A percentile compares a stretch with the other conserved stretches of the same genome.
Conservation (phyloP, 805 yeast species). For the Starmerella stigmatis region DNA sequence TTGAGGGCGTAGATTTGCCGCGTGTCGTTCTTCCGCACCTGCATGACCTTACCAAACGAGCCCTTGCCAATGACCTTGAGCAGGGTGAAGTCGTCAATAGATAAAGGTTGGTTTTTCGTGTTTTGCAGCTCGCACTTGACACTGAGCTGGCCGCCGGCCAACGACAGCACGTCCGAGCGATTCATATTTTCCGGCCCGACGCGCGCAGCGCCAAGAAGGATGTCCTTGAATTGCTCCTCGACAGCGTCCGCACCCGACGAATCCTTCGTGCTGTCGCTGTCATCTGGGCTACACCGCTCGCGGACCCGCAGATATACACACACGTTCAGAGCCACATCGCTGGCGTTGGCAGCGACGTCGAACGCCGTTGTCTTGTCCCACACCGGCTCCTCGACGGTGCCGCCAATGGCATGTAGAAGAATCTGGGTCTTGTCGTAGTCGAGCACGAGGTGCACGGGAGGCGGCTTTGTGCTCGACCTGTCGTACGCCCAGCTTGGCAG, state of each 20-base stretch:
- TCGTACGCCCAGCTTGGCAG: constrained; percentile 26
- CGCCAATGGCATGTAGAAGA: constrained; percentile 74
- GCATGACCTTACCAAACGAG: constrained; percentile 98
- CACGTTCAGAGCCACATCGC: constrained; percentile 48
- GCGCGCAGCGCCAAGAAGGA: constrained; percentile 19
- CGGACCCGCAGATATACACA: constrained; percentile 64
- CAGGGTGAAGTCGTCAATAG: constrained; percentile 85
- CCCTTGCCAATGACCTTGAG: constrained; percentile 96
- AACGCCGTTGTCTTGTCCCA: constrained; percentile 87
- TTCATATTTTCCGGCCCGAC: constrained; percentile 23
- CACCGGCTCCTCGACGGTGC: constrained; percentile 63
- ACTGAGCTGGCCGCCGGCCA: constrained; percentile 26
- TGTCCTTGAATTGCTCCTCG: constrained; percentile 42
- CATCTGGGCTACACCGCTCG: constrained; percentile 38
- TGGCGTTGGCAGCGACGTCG: constrained; percentile 57
- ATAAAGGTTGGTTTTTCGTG: constrained; percentile 41
- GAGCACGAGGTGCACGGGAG: constrained; percentile 72
- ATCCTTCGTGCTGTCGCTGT: constrained; percentile 29
- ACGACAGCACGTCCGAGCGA: constrained; percentile 29
- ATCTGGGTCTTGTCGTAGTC: constrained; percentile 94
- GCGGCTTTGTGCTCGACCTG: constrained; percentile 41
- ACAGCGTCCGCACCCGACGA: constrained; percentile 54
- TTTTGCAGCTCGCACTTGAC: constrained; percentile 24
- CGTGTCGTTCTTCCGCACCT: constrained; percentile 91
- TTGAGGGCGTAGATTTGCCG: constrained; percentile 89